Percentiles rank a stretch among this genome's conserved stretches.
These are phyloP conservation scores for Rhodamnia rubescens DNA, from an alignment of 345 rosid species.

Conservation along the genomic window DNA sequence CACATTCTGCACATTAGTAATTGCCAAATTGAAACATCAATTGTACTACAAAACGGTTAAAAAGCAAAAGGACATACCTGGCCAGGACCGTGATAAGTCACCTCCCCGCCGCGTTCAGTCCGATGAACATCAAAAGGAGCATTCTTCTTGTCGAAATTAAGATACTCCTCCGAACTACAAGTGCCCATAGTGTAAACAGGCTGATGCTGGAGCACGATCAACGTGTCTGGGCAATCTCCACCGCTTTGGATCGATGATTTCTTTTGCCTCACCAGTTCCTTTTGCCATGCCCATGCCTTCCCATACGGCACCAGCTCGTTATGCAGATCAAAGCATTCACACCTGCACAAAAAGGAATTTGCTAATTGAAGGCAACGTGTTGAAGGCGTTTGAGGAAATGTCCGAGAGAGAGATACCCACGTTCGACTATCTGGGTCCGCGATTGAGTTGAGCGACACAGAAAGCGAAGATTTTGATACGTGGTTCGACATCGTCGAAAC, in stretches of 20 bases:
- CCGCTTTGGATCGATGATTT: constrained; percentile 35
- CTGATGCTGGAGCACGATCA: constrained; percentile 55
- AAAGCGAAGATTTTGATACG: not conserved
- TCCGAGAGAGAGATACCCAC: not conserved
- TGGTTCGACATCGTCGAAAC: not conserved
- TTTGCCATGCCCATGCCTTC: constrained; percentile 76
- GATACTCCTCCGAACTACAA: constrained; percentile 36
- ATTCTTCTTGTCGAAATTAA: constrained; percentile 44
- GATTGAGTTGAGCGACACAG: not conserved
- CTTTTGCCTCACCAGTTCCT: constrained; percentile 44
- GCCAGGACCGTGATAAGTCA: constrained; percentile 92
- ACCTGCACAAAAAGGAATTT: constrained; percentile 20
- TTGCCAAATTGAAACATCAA: not conserved
- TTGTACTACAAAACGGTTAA: not conserved
- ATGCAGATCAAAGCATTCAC: constrained; percentile 57
- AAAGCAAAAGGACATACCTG: constrained; percentile 34
- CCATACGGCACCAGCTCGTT: constrained; percentile 50
- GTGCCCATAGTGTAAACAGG: constrained; percentile 82
- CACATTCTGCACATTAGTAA: not conserved
- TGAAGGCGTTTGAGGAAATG: constrained; percentile 23
- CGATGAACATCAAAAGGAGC: constrained; percentile 66
- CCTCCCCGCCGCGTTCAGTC: constrained; percentile 88
- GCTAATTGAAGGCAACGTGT: not conserved
- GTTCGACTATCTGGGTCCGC: not conserved
- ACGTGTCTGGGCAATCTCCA: constrained; percentile 53